Conservation (phyloP, 2,329 filamentous ascomycete species). For the Calonectria hongkongensis region DNA sequence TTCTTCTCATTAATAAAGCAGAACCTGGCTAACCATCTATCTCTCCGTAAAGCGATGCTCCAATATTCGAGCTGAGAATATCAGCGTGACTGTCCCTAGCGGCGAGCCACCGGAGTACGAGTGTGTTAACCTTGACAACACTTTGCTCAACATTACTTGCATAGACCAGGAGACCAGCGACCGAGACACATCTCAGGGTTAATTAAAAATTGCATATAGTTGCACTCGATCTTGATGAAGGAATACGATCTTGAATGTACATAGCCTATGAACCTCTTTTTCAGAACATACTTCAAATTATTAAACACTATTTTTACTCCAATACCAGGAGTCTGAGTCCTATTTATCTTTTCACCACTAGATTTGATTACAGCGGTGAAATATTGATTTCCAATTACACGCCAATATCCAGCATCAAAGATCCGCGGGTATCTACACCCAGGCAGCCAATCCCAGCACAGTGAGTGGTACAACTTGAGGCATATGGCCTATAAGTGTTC, state of each 20-base stretch:
- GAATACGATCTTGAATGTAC: neutral
- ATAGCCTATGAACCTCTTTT: neutral
- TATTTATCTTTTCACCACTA: too few relatives aligned
- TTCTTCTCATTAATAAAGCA: accelerated
- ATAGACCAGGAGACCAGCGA: conserved; percentile 28
- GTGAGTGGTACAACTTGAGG: too few relatives aligned
- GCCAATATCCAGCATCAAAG: too few relatives aligned
- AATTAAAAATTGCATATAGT: neutral
- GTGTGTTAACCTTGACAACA: conserved; percentile 48
- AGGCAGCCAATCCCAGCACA: too few relatives aligned
- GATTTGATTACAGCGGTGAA: too few relatives aligned
- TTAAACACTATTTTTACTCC: neutral
- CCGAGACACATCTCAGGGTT: conserved; percentile 47
- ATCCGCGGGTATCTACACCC: too few relatives aligned
- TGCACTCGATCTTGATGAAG: neutral
- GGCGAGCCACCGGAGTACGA: conserved; percentile 49
- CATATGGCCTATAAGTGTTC: too few relatives aligned
- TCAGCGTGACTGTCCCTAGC: conserved; percentile 50
- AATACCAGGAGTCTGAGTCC: too few relatives aligned
- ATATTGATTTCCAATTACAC: too few relatives aligned
- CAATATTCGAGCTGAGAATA: conserved; percentile 51
- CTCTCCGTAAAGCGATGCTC: conserved; percentile 45
- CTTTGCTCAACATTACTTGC: conserved; percentile 47
- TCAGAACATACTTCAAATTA: neutral
- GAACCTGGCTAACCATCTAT: conserved; percentile 10